Base-by-base conservation (phyloP, 2,329 filamentous ascomycete genomes). In the Penicillium sumatraense region DNA sequence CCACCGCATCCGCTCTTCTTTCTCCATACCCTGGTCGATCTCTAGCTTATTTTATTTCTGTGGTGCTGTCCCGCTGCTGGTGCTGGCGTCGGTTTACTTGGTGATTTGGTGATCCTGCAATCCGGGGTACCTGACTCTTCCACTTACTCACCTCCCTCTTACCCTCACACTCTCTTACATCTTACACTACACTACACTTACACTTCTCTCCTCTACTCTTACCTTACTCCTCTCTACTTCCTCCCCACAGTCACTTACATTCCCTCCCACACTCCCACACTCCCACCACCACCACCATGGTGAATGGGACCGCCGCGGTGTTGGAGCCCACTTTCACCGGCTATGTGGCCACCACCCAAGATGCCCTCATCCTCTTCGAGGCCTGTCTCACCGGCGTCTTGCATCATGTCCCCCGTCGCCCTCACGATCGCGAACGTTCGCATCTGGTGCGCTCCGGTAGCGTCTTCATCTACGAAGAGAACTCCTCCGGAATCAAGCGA, bases 391-490 rank as follows among this genome's bases (percentile, higher is more conserved):
- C 80, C 31, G 91, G 91, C 10, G 77, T 81, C 18, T 78, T 93
- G 8, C 83, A 83, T 46, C 91, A 95, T 72, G 89, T 95, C 18
- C 86, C 90, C 16, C 88, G 93, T 47, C 84, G 93, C 50, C 93
- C 93, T 1, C 91, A 96, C 71, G 93, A 96, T 67, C 83, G 91
- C 49, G 93, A 96, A 74, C 84, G 92, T 49, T 80, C 81, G 21
- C 81, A 85, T 18, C 83, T 96, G 49, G 95, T 96, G 69, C 84
- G 84, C 62, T 96, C 91, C 63, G 93, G 93, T 31, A 89, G 89
- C 62, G 85, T 96, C 44, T 95, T 96, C 75, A 90, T 96, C 62
- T 97, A 96, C 72, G 91, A 96, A 68, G 91, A 96, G 72, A 88
- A 91, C 58, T 88, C 90, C 0, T 96, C 92, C 0, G 91, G 91